Evolutionary conservation across 495 filamentous ascomycete species (phyloP).

Genomic region (Neurospora pannonica): DNA sequence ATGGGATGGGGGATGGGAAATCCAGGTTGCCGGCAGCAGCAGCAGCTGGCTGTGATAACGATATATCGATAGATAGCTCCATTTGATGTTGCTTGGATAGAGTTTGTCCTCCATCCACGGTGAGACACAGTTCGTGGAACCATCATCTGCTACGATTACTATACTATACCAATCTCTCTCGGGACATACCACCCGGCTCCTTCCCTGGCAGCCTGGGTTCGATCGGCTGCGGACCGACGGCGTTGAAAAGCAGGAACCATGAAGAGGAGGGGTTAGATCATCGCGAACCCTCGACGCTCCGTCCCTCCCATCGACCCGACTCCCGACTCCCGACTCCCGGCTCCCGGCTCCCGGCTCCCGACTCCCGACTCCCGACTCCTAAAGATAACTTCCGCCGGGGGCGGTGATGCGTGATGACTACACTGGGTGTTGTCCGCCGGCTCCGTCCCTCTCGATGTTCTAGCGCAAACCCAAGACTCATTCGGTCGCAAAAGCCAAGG

Average conservation of each 20-base stretch:
- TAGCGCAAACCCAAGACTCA: background rate
- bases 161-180: background rate
- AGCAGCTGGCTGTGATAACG: background rate
- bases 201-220: background rate
- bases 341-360: background rate
- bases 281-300: background rate
- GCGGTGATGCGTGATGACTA: background rate
- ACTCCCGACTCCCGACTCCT: background rate
- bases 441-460: background rate
- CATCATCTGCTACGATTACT: background rate
- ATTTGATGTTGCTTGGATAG: background rate
- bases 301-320: background rate
- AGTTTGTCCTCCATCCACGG: background rate
- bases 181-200: background rate
- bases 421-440: background rate
- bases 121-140: background rate
- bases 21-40: background rate
- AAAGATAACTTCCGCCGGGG: too few relatives aligned
- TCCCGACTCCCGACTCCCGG: background rate
- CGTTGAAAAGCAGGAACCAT: background rate
- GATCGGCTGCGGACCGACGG: background rate
- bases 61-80: background rate
- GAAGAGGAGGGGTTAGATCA: background rate
- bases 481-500: background rate
- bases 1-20: background rate